These are phyloP conservation scores for Knoxdaviesia capensis DNA, from an alignment of 2,329 filamentous ascomycete species.

Conservation along the genomic window DNA sequence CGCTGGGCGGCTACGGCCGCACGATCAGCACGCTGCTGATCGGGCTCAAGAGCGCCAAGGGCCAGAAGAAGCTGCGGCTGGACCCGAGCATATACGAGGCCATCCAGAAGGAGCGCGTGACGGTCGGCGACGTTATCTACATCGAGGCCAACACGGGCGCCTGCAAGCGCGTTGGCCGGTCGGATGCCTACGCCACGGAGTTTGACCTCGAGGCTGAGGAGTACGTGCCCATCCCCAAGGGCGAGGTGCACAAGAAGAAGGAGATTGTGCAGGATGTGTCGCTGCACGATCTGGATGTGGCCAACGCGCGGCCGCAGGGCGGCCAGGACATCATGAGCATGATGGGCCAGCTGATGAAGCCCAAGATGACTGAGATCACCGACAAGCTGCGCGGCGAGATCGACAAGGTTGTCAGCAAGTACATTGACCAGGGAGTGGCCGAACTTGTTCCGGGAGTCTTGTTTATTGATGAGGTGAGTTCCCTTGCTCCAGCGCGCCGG, in stretches of 20 bases:
- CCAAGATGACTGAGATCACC: conserved; percentile 97
- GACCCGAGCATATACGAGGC: conserved; percentile 98
- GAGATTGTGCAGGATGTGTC: conserved; percentile 98
- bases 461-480: conserved; percentile 84
- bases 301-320: conserved; percentile 85
- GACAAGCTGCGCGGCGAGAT: conserved; percentile 92
- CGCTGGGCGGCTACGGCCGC: conserved; percentile 86
- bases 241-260: conserved; percentile 99
- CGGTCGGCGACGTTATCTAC: conserved; percentile 93
- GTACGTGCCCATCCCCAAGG: conserved; percentile 96
- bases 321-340: conserved; percentile 99
- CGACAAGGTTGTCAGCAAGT: conserved; percentile 98
- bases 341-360: conserved; percentile 99
- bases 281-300: conserved; percentile 87
- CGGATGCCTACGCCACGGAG: conserved; percentile 92
- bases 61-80: conserved; percentile 90
- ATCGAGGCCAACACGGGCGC: conserved; percentile 98
- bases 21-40: conserved; percentile 93
- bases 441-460: conserved; percentile 95
- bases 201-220: conserved; percentile 98
- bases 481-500: background rate
- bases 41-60: conserved; percentile 83
- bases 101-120: conserved; percentile 93
- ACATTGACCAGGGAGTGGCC: conserved; percentile 94
- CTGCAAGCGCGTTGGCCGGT: conserved; percentile 89